Conservation (phyloP, 768 basidiomycete genomes). For the Megacollybia marginata region DNA sequence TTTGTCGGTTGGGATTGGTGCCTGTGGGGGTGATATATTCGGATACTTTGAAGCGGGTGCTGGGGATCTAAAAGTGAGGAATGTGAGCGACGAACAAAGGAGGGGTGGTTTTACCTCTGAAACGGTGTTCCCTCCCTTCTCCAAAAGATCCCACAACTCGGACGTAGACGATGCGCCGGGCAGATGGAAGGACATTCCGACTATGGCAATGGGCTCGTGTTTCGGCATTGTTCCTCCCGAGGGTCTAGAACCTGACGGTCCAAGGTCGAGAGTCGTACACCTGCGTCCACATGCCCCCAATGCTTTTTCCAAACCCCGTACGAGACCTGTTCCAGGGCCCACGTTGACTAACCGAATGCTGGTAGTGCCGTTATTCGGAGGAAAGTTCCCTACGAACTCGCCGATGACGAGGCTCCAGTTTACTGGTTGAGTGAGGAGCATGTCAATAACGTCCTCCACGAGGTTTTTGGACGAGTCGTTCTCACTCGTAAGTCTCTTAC, state of each 20-base stretch:
- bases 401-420: constrained; percentile 42
- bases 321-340: constrained; percentile 37
- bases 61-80: constrained; percentile 44
- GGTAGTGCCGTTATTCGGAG: constrained; percentile 12
- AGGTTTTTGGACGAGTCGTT: constrained; percentile 17
- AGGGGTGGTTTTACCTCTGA: constrained; percentile 35
- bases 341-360: constrained; percentile 36
- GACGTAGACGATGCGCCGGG: constrained; percentile 42
- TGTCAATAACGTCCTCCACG: constrained; percentile 35
- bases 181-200: constrained; percentile 63
- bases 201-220: constrained; percentile 55
- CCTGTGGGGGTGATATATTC: constrained; percentile 22
- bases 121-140: constrained; percentile 48
- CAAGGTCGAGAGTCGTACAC: not conserved
- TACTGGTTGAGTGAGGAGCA: constrained; percentile 43
- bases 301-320: constrained; percentile 29
- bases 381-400: constrained; percentile 14
- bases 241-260: not conserved
- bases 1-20: constrained; percentile 27
- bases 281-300: not conserved
- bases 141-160: constrained; percentile 54
- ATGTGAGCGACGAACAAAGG: not conserved
- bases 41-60: constrained; percentile 43
- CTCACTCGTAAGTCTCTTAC: constrained; percentile 15
- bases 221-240: constrained; percentile 10